Conservation (phyloP, 768 basidiomycete genomes). For the Mycena latifolia region DNA sequence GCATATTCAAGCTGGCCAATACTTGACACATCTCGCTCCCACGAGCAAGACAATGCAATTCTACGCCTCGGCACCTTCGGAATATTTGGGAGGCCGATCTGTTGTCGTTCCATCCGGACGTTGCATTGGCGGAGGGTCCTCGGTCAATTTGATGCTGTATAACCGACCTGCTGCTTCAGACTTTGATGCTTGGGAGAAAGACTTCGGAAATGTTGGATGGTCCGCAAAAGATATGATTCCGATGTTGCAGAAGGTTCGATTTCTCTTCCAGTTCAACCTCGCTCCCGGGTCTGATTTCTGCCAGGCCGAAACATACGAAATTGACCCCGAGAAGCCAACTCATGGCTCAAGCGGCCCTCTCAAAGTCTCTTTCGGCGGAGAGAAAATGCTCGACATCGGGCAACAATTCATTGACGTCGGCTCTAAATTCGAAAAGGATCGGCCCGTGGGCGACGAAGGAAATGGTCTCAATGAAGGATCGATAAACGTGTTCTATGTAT, state of each 20-base stretch:
- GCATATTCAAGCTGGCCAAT: conserved; percentile 39
- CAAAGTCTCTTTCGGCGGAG: conserved; percentile 39
- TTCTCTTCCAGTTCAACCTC: too few species aligned
- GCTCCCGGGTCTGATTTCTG: too few species aligned
- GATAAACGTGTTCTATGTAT: conserved; percentile 16
- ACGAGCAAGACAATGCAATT: conserved; percentile 36
- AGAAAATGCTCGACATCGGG: conserved; percentile 1
- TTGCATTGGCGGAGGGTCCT: conserved; percentile 40
- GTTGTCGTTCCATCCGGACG: conserved; percentile 35
- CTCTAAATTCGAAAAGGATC: conserved; percentile 11
- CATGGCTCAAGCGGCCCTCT: not conserved
- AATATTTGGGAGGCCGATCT: conserved; percentile 27
- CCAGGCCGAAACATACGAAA: too few species aligned
- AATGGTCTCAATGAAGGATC: not conserved
- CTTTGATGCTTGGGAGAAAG: conserved; percentile 44
- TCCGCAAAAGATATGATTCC: conserved; percentile 41
- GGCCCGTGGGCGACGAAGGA: not conserved
- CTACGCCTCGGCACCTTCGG: conserved; percentile 17
- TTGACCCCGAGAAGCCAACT: too few species aligned
- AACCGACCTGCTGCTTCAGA: conserved; percentile 30
- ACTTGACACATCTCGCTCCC: conserved; percentile 32
- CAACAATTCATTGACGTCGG: conserved; percentile 17
- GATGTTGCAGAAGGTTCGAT: conserved; percentile 19
- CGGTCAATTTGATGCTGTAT: conserved; percentile 40
- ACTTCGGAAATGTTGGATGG: conserved; percentile 39